Evolutionary conservation across 2,329 filamentous ascomycete species (phyloP).

Genomic region (Tolypocladium tropicale): DNA sequence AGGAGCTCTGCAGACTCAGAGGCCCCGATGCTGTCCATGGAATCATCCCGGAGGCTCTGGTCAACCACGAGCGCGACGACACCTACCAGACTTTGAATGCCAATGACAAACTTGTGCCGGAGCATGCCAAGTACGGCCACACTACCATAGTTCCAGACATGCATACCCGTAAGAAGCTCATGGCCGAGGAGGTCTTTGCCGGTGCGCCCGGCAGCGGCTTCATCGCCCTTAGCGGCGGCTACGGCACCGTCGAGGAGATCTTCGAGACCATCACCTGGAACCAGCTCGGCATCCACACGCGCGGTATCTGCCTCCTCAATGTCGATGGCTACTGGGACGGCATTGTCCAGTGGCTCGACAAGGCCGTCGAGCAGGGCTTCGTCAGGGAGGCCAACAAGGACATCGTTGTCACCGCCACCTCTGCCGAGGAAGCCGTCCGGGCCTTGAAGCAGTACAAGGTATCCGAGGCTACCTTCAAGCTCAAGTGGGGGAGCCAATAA

Average conservation of each 20-base stretch:
- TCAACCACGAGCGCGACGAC: conserved; percentile 64
- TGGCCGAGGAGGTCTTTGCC: conserved; percentile 78
- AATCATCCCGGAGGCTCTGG: conserved; percentile 80
- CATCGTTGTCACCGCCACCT: conserved; percentile 70
- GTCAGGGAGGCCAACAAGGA: conserved; percentile 58
- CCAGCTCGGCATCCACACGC: conserved; percentile 82
- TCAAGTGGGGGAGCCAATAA: conserved; percentile 69
- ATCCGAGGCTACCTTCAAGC: conserved; percentile 63
- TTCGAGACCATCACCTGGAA: conserved; percentile 92
- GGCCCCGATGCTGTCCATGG: conserved; percentile 81
- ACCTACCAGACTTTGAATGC: conserved; percentile 36
- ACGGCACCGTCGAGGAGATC: conserved; percentile 92
- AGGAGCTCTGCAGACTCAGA: conserved; percentile 71
- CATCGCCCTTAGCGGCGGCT: conserved; percentile 79
- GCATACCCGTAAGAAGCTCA: conserved; percentile 90
- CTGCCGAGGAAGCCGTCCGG: conserved; percentile 60
- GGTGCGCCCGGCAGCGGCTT: conserved; percentile 81
- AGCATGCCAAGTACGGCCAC: conserved; percentile 59
- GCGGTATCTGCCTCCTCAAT: conserved; percentile 74
- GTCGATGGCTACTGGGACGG: conserved; percentile 89
- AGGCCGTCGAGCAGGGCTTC: conserved; percentile 67
- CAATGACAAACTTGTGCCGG: conserved; percentile 47
- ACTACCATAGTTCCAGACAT: conserved; percentile 91
- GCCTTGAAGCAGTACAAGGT: conserved; percentile 65
- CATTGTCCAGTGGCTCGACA: conserved; percentile 70